phyloP scores from a whole-genome alignment of 176 grass and related monocot species.

The Themeda triandra region DNA sequence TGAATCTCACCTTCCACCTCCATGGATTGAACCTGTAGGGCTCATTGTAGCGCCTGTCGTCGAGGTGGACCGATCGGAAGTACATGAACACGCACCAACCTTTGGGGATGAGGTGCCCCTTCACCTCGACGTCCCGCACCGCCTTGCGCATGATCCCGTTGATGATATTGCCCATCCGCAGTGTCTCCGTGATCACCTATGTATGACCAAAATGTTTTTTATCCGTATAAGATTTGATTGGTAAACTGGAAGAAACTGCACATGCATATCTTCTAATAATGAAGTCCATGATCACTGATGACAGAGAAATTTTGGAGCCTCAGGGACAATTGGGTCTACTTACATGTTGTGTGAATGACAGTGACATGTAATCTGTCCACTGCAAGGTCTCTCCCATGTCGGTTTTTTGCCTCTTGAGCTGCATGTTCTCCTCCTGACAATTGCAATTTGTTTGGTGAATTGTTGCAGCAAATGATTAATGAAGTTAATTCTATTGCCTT shows the following conservation, averaged over 20 bases:
- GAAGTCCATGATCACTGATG: too few relatives aligned
- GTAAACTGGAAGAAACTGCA: neutral
- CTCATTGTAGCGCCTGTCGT: conserved; percentile 58
- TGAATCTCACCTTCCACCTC: conserved; percentile 90
- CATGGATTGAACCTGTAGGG: conserved; percentile 90
- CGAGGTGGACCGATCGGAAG: conserved; percentile 93
- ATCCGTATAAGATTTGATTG: neutral
- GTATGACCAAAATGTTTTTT: neutral
- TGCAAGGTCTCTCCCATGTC: conserved; percentile 52
- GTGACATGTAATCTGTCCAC: conserved; percentile 89
- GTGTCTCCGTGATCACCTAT: conserved; percentile 72
- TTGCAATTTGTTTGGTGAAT: neutral
- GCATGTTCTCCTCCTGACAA: conserved; percentile 84
- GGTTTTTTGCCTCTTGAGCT: conserved; percentile 55
- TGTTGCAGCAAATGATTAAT: conserved; percentile 2
- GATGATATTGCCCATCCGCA: conserved; percentile 89
- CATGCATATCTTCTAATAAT: too few relatives aligned
- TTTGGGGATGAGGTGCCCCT: conserved; percentile 90
- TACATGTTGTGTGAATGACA: conserved; percentile 95
- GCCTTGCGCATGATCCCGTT: conserved; percentile 97
- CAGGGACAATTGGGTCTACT: neutral
- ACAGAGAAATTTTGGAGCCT: neutral
- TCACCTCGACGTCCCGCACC: conserved; percentile 72
- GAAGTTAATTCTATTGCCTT: neutral
- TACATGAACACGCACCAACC: conserved; percentile 92